Conservation (phyloP, 2,329 filamentous ascomycete species). For the Aspergillus aculeatus region DNA sequence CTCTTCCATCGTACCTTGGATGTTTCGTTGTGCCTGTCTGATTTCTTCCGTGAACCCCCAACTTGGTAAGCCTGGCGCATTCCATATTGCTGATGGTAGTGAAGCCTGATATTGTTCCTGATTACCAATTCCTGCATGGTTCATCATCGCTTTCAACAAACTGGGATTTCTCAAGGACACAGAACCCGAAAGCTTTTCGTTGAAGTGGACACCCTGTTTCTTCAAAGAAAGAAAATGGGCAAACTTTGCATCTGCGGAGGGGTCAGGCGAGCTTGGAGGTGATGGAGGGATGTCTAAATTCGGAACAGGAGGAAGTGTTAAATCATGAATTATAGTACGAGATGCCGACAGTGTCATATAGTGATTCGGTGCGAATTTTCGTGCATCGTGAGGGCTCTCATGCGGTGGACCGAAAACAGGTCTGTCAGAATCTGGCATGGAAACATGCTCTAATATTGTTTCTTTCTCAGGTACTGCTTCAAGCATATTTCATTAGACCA, state of each 20-base stretch:
- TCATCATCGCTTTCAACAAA: conserved; percentile 56
- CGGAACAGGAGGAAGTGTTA: conserved; percentile 53
- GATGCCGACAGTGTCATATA: conserved; percentile 42
- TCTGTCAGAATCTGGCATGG: conserved; percentile 21
- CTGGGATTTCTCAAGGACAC: conserved; percentile 60
- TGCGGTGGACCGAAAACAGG: conserved; percentile 41
- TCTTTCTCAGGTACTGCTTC: not conserved
- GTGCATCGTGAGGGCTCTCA: conserved; percentile 19
- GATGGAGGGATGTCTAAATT: conserved; percentile 48
- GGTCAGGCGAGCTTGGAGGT: conserved; percentile 46
- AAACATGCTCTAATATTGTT: conserved; percentile 1
- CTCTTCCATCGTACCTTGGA: conserved; percentile 36
- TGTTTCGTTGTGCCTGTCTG: conserved; percentile 41
- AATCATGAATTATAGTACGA: conserved; percentile 53
- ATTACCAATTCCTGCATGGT: conserved; percentile 56
- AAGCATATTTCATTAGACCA: conserved; percentile 4
- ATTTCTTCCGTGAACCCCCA: conserved; percentile 51
- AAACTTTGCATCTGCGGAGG: conserved; percentile 55
- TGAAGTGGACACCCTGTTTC: conserved; percentile 63
- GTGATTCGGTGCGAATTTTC: not conserved
- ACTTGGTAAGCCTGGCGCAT: conserved; percentile 37
- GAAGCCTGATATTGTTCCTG: conserved; percentile 56
- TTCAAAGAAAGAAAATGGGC: conserved; percentile 61
- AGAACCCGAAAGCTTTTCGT: conserved; percentile 58
- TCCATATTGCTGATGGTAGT: conserved; percentile 43